These are phyloP conservation scores for Diospyros lotus DNA, from an alignment of 148 eudicot genomes.

Conservation along the genomic window DNA sequence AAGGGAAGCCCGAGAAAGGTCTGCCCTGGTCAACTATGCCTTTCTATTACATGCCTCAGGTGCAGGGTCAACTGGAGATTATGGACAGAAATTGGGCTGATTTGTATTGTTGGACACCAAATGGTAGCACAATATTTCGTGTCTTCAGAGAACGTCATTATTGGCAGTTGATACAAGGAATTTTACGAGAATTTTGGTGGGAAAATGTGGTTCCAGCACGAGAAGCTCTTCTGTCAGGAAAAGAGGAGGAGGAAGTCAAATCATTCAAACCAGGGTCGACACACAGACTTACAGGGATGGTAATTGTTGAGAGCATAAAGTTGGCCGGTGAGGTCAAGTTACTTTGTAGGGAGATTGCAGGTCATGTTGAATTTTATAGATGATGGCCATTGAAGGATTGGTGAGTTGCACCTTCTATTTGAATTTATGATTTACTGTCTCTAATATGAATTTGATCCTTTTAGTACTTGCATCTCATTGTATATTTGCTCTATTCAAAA, in stretches of 20 bases:
- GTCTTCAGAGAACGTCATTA: slow-evolving; percentile 63
- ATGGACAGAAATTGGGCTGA: slow-evolving; percentile 73
- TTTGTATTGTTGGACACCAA: slow-evolving; percentile 91
- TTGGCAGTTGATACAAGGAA: slow-evolving; percentile 70
- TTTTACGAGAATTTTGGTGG: slow-evolving; percentile 92
- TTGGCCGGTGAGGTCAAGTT: slow-evolving; percentile 69
- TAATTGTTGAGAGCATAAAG: slow-evolving; percentile 50
- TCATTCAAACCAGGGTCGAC: slow-evolving; percentile 57
- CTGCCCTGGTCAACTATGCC: slow-evolving; percentile 85
- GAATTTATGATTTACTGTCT: background rate
- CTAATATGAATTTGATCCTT: background rate
- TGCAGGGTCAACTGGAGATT: slow-evolving; percentile 96
- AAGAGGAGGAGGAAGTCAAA: slow-evolving; percentile 58
- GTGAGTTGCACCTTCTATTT: background rate
- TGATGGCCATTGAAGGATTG: slow-evolving; percentile 17
- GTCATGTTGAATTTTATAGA: slow-evolving; percentile 63
- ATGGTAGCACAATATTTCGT: slow-evolving; percentile 73
- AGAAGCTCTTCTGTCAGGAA: slow-evolving; percentile 49
- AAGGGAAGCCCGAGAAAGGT: slow-evolving; percentile 69
- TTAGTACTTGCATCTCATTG: background rate
- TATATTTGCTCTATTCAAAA: background rate
- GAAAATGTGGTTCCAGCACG: slow-evolving; percentile 82
- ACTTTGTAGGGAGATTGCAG: slow-evolving; percentile 83
- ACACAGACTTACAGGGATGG: slow-evolving; percentile 63
- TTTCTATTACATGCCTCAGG: slow-evolving; percentile 94